Evolutionary conservation across 805 yeast species (phyloP), one percentile per base, ranked within the genome.

Genomic region (Jamesozyma spencerorum): DNA sequence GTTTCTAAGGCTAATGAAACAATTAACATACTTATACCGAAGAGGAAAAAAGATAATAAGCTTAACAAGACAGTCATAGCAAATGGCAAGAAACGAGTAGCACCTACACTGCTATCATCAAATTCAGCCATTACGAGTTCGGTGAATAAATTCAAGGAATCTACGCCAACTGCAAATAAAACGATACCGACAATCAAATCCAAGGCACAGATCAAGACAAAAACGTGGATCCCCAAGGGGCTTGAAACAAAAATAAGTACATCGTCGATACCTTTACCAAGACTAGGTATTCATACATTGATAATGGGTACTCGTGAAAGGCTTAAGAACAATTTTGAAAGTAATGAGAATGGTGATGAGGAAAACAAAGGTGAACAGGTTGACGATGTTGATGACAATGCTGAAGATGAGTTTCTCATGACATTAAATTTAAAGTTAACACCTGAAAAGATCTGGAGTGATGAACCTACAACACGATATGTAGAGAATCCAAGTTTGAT

Each of bases 21-120:
- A 10, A 41, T 54, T 1, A 54, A 54, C 39, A 52, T 55, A 15
- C 32, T 57, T 24, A 51, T 51, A 30, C 62, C 62, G 14, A 61
- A 58, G 34, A 47, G 57, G 34, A 55, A 53, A 42, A 55, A 50
- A 15, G 56, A 48, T 18, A 47, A 40, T 11, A 60, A 49, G 31
- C 47, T 53, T 39, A 67, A 57, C 72, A 78, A 62, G 41, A 71
- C 79, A 1, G 72, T 83, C 2, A 70, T 83, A 4, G 75, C 84
- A 50, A 79, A 81, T 30, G 92, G 92, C 3, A 77, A 76, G 52
- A 83, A 82, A 50, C 63, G 92, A 48, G 86, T 84, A 2, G 74
- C 84, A 1, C 94, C 92, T 4, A 67, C 78, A 18, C 58, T 82
- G 12, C 70, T 82, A 3, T 75, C 88, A 1, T 17, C 18, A 7